These are phyloP conservation scores for Fraxinus americana DNA, from an alignment of 257 asterid species.

Conservation along the genomic window DNA sequence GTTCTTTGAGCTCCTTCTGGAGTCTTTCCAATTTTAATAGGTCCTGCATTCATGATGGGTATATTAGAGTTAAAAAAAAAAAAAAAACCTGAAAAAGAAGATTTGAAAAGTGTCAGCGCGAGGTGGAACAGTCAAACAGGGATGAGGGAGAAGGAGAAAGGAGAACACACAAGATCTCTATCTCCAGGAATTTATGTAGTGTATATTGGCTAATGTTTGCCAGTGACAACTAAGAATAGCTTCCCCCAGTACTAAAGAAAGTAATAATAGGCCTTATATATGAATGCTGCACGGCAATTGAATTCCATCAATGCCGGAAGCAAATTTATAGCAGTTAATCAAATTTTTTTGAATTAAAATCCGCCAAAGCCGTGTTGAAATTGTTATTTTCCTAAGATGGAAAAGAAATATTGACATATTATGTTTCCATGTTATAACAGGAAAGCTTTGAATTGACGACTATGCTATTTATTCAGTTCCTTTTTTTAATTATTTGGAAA, in stretches of 20 bases:
- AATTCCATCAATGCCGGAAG: conserved; percentile 10
- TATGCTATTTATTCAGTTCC: not conserved
- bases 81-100: not conserved
- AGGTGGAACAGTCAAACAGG: not conserved
- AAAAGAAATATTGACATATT: conserved; percentile 1
- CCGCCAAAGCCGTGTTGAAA: not conserved
- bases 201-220: not conserved
- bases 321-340: conserved; percentile 2
- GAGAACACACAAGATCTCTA: not conserved
- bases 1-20: conserved; percentile 59
- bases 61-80: conserved; percentile 10
- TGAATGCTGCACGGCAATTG: not conserved
- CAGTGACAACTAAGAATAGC: conserved; percentile 12
- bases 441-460: conserved; percentile 14
- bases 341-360: not conserved
- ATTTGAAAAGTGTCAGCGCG: not conserved
- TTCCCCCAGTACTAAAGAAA: conserved; percentile 5
- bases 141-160: not conserved
- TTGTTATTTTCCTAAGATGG: conserved; percentile 10
- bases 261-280: not conserved
- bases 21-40: conserved; percentile 79
- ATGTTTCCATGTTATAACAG: not conserved
- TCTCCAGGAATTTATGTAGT: not conserved
- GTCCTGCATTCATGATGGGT: conserved; percentile 52
- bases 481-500: no score